These are phyloP conservation scores for Lactarius hengduanensis DNA, from an alignment of 768 basidiomycete genomes.

Conservation along the genomic window DNA sequence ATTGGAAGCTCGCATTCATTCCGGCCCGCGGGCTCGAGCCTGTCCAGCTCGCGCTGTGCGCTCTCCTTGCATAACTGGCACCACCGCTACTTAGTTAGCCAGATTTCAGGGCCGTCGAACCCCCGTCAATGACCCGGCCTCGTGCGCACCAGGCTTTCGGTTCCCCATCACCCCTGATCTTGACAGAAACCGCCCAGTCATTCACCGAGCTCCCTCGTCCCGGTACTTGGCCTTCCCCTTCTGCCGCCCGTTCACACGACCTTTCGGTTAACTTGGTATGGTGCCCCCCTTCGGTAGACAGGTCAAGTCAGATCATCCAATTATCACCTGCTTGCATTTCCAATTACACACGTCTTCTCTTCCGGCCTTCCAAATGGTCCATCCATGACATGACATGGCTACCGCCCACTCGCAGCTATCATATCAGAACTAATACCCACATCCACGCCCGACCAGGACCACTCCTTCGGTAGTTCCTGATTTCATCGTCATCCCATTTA, in stretches of 20 bases:
- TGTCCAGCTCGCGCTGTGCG: background rate
- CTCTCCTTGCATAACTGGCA: constrained; percentile 5
- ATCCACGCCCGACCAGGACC: constrained; percentile 14
- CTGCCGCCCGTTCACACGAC: constrained; percentile 27
- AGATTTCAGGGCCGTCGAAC: constrained; percentile 23
- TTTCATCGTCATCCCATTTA: constrained; percentile 20
- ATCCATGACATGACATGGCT: background rate
- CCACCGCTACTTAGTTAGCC: background rate
- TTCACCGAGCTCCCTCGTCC: background rate
- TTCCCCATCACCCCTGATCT: constrained; percentile 22
- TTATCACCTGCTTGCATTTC: constrained; percentile 15
- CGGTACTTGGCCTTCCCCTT: constrained; percentile 4
- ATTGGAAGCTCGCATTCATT: constrained; percentile 25
- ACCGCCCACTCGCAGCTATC: constrained; percentile 7
- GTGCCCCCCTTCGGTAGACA: constrained; percentile 1
- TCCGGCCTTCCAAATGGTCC: constrained; percentile 7
- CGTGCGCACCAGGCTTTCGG: constrained; percentile 24
- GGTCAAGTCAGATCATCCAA: constrained; percentile 1
- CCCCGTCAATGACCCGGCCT: constrained; percentile 18
- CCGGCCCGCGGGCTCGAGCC: constrained; percentile 25
- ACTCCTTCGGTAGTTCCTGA: constrained; percentile 3
- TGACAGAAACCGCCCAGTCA: constrained; percentile 29
- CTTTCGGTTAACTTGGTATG: constrained; percentile 23
- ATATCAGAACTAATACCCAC: constrained; percentile 11
- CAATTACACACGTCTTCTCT: constrained; percentile 1